A percentile compares a stretch with the other conserved stretches of the same genome.
These are phyloP conservation scores for Gamsiella multidivaricata DNA, from an alignment of 192 early-diverging fungal species.

Conservation along the genomic window DNA sequence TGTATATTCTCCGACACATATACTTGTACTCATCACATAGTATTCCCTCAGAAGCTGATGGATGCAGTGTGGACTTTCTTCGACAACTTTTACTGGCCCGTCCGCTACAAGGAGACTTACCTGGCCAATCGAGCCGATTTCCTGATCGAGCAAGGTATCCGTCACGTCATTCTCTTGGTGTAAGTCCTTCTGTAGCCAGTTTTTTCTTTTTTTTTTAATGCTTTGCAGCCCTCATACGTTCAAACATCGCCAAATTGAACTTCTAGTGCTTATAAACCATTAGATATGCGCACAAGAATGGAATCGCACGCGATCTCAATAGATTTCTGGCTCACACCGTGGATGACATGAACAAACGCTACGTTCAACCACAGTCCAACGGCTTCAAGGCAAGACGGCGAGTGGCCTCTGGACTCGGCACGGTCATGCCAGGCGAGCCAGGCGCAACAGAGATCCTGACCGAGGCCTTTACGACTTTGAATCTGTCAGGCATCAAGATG, in stretches of 20 bases:
- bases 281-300: conserved; percentile 59
- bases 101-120: conserved; percentile 50
- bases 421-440: conserved; percentile 55
- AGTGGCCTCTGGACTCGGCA: conserved; percentile 53
- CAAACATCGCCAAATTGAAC: no score
- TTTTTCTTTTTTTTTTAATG: neutral
- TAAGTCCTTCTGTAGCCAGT: neutral
- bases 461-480: conserved; percentile 45
- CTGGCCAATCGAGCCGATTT: conserved; percentile 38
- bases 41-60: conserved; percentile 55
- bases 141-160: conserved; percentile 47
- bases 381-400: neutral
- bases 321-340: conserved; percentile 40
- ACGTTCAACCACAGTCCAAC: neutral
- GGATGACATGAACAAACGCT: conserved; percentile 44
- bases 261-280: neutral
- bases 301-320: conserved; percentile 55
- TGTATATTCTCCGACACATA: no score
- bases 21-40: conserved; percentile 13
- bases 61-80: conserved; percentile 56
- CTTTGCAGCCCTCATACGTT: neutral
- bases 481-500: conserved; percentile 54
- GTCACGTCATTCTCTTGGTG: conserved; percentile 53
- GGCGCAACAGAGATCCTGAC: conserved; percentile 40
- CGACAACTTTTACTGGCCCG: conserved; percentile 55